These are phyloP conservation scores for Immersiporthe knoxdaviesiana DNA, from an alignment of 2,329 filamentous ascomycete genomes.

Conservation along the genomic window DNA sequence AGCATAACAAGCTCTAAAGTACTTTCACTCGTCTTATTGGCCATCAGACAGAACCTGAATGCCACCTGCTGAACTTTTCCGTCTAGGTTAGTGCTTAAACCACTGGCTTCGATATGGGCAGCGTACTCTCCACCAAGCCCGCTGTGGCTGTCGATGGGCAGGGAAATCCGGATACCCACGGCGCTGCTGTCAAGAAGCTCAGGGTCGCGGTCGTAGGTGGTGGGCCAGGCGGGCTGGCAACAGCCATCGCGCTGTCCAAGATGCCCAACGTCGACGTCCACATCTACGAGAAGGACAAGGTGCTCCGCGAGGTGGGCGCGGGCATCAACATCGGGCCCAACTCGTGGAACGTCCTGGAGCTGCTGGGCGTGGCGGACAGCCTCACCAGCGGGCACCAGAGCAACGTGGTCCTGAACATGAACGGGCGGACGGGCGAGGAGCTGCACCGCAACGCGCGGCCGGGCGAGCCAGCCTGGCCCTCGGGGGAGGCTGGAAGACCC, in stretches of 20 bases:
- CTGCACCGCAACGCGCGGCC: slow-evolving; percentile 34
- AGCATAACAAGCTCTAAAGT: background rate
- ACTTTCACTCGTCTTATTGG: background rate
- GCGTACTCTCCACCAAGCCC: background rate
- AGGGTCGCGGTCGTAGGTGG: slow-evolving; percentile 28
- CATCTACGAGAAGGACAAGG: slow-evolving; percentile 42
- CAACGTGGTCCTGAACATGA: slow-evolving; percentile 30
- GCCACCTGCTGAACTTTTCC: background rate
- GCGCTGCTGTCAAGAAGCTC: slow-evolving; percentile 9
- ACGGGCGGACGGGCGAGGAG: slow-evolving; percentile 36
- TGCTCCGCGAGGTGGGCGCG: slow-evolving; percentile 43
- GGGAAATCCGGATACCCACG: too few species aligned
- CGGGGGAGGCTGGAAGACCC: slow-evolving; percentile 17
- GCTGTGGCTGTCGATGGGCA: slow-evolving; percentile 13
- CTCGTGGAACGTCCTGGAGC: slow-evolving; percentile 42
- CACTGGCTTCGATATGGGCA: background rate
- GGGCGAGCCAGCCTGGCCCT: slow-evolving; percentile 23
- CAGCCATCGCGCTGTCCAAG: slow-evolving; percentile 39
- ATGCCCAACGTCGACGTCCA: slow-evolving; percentile 39
- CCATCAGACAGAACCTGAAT: too few species aligned
- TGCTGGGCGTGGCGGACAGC: slow-evolving; percentile 36
- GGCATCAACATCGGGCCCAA: slow-evolving; percentile 43
- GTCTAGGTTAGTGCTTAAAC: background rate
- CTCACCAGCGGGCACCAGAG: slow-evolving; percentile 26
- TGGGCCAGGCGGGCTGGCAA: slow-evolving; percentile 29